phyloP scores from a whole-genome alignment of 2,329 filamentous ascomycete species.

The Neofusicoccum sp. region DNA sequence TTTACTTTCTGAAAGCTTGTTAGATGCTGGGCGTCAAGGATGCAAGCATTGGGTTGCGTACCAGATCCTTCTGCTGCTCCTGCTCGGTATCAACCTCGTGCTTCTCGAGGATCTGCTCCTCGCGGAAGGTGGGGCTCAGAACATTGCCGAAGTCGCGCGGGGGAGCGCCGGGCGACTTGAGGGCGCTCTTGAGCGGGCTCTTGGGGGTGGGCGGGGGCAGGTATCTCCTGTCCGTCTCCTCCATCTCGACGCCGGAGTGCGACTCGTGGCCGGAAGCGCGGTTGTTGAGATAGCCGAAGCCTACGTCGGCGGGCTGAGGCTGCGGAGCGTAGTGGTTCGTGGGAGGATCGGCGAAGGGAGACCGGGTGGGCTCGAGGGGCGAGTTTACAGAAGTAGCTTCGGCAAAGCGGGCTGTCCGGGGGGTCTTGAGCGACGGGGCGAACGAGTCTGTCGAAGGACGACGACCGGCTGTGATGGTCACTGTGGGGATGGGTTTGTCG shows the following conservation, averaged over 20 bases:
- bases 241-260: slow-evolving; percentile 52
- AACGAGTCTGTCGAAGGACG: slow-evolving; percentile 39
- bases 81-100: slow-evolving; percentile 77
- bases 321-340: slow-evolving; percentile 58
- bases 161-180: slow-evolving; percentile 82
- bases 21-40: slow-evolving; percentile 27
- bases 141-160: slow-evolving; percentile 68
- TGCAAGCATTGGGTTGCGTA: slow-evolving; percentile 51
- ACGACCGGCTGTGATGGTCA: slow-evolving; percentile 40
- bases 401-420: slow-evolving; percentile 74
- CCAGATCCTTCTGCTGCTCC: slow-evolving; percentile 82
- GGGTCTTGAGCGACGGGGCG: slow-evolving; percentile 55
- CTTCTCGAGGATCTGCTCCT: slow-evolving; percentile 86
- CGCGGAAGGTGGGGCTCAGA: slow-evolving; percentile 84
- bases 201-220: slow-evolving; percentile 63
- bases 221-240: slow-evolving; percentile 48
- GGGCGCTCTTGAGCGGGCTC: slow-evolving; percentile 77
- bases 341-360: slow-evolving; percentile 60
- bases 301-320: slow-evolving; percentile 78
- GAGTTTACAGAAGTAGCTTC: slow-evolving; percentile 79
- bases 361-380: slow-evolving; percentile 59
- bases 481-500: slow-evolving; percentile 42
- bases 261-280: slow-evolving; percentile 32
- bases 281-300: slow-evolving; percentile 83
- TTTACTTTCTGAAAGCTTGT: slow-evolving; percentile 75